phyloP scores from a whole-genome alignment of 2,329 filamentous ascomycete species.

The Xylaria sp. region DNA sequence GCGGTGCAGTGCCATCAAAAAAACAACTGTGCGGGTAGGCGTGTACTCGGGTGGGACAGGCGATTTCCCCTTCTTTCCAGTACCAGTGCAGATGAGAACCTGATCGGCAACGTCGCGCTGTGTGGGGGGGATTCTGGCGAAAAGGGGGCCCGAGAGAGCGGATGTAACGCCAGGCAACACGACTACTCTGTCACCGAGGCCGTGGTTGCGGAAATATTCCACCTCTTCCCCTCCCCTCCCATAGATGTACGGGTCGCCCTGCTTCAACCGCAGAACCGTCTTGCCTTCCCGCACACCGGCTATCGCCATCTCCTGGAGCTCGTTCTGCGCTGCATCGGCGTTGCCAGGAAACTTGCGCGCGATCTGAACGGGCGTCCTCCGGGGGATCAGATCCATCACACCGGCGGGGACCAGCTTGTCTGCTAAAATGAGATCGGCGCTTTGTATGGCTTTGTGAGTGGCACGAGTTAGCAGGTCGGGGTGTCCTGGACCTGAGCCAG shows the following conservation, averaged over 20 bases:
- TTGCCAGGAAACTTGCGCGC: conserved; percentile 98
- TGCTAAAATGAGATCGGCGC: conserved; percentile 79
- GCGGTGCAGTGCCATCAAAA: conserved; percentile 93
- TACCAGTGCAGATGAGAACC: conserved; percentile 94
- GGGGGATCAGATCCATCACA: conserved; percentile 87
- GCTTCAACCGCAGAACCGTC: conserved; percentile 87
- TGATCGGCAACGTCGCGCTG: conserved; percentile 91
- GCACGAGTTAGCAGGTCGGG: conserved; percentile 88
- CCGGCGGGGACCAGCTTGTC: conserved; percentile 86
- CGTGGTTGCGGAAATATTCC: conserved; percentile 76
- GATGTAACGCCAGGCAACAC: conserved; percentile 92
- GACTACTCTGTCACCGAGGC: conserved; percentile 65
- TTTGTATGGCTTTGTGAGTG: conserved; percentile 75
- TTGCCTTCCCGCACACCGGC: conserved; percentile 69
- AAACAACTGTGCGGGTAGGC: conserved; percentile 80
- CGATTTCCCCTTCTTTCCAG: conserved; percentile 84
- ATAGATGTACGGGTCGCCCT: conserved; percentile 96
- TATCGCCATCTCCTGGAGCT: conserved; percentile 80
- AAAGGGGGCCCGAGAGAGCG: conserved; percentile 84
- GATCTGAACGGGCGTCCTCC: conserved; percentile 86
- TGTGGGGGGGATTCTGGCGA: conserved; percentile 85
- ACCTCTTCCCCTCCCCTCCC: conserved; percentile 94
- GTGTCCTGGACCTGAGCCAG: conserved; percentile 90
- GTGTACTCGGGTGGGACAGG: conserved; percentile 84
- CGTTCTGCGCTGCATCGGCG: conserved; percentile 89